Percentiles rank a stretch among this genome's conserved stretches.
Conservation (phyloP, 2,329 filamentous ascomycete species). For the Pyrenochaeta sp. region DNA sequence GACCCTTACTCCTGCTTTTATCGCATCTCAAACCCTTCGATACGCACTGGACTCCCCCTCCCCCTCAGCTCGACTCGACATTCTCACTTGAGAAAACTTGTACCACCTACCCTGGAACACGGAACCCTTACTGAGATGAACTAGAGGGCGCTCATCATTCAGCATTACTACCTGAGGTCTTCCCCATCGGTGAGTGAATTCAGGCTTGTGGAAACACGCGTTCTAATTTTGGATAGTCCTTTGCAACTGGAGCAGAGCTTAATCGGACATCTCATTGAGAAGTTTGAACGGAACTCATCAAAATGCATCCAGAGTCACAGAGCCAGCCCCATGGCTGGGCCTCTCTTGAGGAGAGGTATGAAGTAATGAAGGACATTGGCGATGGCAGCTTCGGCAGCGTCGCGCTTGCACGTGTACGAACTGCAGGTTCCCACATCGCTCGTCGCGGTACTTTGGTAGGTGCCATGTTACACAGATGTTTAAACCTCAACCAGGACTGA, state of each 20-base stretch:
- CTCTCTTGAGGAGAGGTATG: slow-evolving; percentile 90
- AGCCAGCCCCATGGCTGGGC: slow-evolving; percentile 73
- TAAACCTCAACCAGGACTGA: slow-evolving; percentile 25
- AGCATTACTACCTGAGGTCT: slow-evolving; percentile 24
- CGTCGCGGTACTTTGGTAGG: slow-evolving; percentile 88
- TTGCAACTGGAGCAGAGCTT: slow-evolving; percentile 12
- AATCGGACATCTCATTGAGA: slow-evolving; percentile 19
- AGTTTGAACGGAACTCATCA: slow-evolving; percentile 45
- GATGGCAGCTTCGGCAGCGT: slow-evolving; percentile 99
- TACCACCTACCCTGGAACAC: slow-evolving; percentile 18
- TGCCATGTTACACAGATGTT: slow-evolving; percentile 49
- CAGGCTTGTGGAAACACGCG: background rate
- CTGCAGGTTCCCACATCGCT: slow-evolving; percentile 86
- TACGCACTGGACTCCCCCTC: slow-evolving; percentile 47
- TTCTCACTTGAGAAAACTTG: slow-evolving; percentile 24
- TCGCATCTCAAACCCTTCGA: slow-evolving; percentile 45
- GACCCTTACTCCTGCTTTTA: slow-evolving; percentile 51
- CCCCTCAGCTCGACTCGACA: slow-evolving; percentile 31
- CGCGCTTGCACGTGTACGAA: slow-evolving; percentile 87
- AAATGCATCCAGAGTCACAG: slow-evolving; percentile 79
- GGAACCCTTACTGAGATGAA: slow-evolving; percentile 45
- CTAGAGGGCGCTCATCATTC: slow-evolving; percentile 20
- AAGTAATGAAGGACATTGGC: slow-evolving; percentile 96
- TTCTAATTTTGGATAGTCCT: slow-evolving; percentile 29
- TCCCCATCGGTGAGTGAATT: slow-evolving; percentile 27